Percentiles rank a stretch among this genome's conserved stretches.
Conservation (phyloP, 768 basidiomycete species). For the Pisolithus tinctorius region DNA sequence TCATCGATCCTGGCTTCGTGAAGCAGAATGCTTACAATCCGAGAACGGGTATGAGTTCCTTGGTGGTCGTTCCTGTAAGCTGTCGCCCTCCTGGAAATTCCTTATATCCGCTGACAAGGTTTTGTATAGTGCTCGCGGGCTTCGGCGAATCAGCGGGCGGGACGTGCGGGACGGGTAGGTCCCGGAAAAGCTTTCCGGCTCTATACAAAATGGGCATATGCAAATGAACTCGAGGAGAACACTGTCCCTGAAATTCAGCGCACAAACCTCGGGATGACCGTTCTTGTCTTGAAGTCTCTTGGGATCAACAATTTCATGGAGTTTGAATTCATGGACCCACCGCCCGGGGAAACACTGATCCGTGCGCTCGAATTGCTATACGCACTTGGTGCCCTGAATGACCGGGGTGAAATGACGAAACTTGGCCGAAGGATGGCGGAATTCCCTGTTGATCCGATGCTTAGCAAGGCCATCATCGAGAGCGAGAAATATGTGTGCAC, state of each 20-base stretch:
- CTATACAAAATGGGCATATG: conserved; percentile 97
- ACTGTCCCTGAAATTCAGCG: conserved; percentile 98
- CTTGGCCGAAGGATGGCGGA: conserved; percentile 97
- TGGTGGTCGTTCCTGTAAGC: conserved; percentile 90
- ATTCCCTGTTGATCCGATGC: conserved; percentile 97
- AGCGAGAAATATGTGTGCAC: conserved; percentile 93
- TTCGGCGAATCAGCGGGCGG: conserved; percentile 95
- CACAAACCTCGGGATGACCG: conserved; percentile 95
- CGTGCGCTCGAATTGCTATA: conserved; percentile 90
- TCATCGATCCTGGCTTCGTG: conserved; percentile 98
- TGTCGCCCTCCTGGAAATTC: not conserved
- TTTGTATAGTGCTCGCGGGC: conserved; percentile 80
- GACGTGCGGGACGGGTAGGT: conserved; percentile 95
- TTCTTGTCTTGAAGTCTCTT: conserved; percentile 89
- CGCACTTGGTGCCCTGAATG: conserved; percentile 93
- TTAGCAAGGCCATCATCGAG: conserved; percentile 93
- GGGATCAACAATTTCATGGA: conserved; percentile 98
- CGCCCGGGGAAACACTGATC: conserved; percentile 96
- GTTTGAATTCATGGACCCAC: conserved; percentile 98
- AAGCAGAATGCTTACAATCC: conserved; percentile 99
- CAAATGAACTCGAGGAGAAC: conserved; percentile 93
- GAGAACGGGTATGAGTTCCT: conserved; percentile 94
- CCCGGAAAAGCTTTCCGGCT: conserved; percentile 98
- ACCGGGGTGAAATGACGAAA: conserved; percentile 95
- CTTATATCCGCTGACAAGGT: not conserved